Percentiles rank a stretch among this genome's conserved stretches.
Conservation (phyloP, 2,329 filamentous ascomycete species). For the Huntiella savannae region DNA sequence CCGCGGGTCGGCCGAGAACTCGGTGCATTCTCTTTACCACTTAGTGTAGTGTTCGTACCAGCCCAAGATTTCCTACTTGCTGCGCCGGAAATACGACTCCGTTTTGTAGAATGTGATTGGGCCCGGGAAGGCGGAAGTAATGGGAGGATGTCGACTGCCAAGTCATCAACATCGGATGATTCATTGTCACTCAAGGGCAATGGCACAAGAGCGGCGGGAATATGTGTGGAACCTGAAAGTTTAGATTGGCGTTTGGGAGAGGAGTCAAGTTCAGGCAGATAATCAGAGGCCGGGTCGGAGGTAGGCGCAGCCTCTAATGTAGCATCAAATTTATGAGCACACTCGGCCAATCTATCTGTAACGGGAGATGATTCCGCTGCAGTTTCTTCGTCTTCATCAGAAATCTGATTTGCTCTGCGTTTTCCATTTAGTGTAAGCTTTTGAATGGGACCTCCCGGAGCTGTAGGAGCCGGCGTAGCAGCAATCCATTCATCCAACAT, state of each 20-base stretch:
- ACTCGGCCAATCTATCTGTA: not conserved
- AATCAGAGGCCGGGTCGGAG: not conserved
- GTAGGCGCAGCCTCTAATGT: no score
- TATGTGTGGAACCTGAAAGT: not conserved
- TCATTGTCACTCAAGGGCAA: no score
- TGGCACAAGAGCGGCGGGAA: not conserved
- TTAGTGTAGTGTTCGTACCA: not conserved
- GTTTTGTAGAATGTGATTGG: not conserved
- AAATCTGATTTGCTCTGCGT: conserved; percentile 1
- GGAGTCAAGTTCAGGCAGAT: not conserved
- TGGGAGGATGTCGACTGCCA: no score
- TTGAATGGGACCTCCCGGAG: not conserved
- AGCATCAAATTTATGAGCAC: not conserved
- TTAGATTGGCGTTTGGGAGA: not conserved
- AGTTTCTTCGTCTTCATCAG: not conserved
- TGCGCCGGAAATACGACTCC: no score
- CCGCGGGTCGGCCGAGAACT: not conserved
- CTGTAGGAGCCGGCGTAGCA: not conserved
- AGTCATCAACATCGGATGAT: no score
- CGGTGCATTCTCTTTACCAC: not conserved
- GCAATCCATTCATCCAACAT: conserved; percentile 23
- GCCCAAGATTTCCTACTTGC: not conserved
- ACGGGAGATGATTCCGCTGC: no score
- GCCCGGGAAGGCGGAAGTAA: not conserved
- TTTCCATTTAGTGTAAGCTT: not conserved